These are phyloP conservation scores for Leccinum arenicola DNA, from an alignment of 768 basidiomycete genomes.

Conservation along the genomic window DNA sequence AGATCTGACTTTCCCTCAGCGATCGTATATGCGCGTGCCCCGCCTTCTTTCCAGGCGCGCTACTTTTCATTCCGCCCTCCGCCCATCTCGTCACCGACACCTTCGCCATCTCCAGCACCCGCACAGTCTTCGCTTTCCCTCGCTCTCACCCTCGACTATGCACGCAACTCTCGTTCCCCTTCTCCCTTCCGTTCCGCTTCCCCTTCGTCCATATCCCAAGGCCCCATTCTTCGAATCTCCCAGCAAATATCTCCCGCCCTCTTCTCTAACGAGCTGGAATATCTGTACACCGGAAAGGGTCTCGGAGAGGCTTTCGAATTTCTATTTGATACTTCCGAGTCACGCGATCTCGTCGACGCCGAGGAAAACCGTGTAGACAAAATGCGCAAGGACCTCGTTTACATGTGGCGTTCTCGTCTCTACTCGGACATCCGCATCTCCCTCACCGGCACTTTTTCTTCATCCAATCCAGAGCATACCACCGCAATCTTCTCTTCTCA, in stretches of 20 bases:
- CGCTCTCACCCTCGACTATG: conserved; percentile 42
- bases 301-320: conserved; percentile 87
- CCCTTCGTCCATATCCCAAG: conserved; percentile 41
- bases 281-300: conserved; percentile 90
- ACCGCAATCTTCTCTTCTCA: conserved; percentile 90
- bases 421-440: conserved; percentile 90
- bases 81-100: conserved; percentile 47
- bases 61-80: conserved; percentile 80
- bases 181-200: conserved; percentile 46
- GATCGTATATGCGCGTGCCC: conserved; percentile 91
- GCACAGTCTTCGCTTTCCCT: conserved; percentile 64
- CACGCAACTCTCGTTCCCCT: conserved; percentile 41
- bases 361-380: conserved; percentile 71
- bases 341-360: conserved; percentile 41
- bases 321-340: conserved; percentile 63
- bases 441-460: conserved; percentile 66
- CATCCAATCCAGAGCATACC: conserved; percentile 59
- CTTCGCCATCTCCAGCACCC: conserved; percentile 50
- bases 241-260: conserved; percentile 73
- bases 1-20: conserved; percentile 43
- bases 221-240: conserved; percentile 56
- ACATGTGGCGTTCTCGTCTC: conserved; percentile 94
- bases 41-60: conserved; percentile 84
- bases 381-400: conserved; percentile 89
- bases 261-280: conserved; percentile 89